Evolutionary conservation across 2,329 filamentous ascomycete species (phyloP).

Genomic region (Lanzia echinophila): DNA sequence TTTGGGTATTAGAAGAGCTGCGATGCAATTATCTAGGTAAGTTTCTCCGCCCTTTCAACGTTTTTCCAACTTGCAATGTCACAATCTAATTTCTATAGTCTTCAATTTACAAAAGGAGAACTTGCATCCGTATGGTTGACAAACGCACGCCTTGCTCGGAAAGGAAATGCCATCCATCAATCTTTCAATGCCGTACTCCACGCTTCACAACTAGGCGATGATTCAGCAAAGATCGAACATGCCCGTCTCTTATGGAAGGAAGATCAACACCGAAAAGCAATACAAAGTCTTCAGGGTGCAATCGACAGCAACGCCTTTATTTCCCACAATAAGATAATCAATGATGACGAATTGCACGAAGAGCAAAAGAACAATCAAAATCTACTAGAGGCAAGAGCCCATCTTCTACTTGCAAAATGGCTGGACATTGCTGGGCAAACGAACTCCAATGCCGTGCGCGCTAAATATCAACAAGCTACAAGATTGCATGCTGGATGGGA

Average conservation of each 20-base stretch:
- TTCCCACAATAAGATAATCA: constrained; percentile 25
- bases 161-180: constrained; percentile 74
- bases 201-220: constrained; percentile 76
- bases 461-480: constrained; percentile 79
- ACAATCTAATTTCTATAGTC: constrained; percentile 28
- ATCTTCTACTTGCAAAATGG: constrained; percentile 92
- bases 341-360: constrained; percentile 11
- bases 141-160: constrained; percentile 78
- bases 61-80: not conserved
- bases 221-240: constrained; percentile 88
- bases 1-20: constrained; percentile 75
- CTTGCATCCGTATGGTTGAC: constrained; percentile 80
- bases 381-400: constrained; percentile 66
- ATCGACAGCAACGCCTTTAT: constrained; percentile 77
- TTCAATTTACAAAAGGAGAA: constrained; percentile 61
- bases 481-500: constrained; percentile 72
- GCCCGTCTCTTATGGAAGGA: constrained; percentile 90
- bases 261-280: constrained; percentile 88
- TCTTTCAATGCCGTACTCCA: constrained; percentile 92
- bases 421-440: constrained; percentile 92
- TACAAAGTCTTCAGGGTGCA: constrained; percentile 80
- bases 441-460: constrained; percentile 69
- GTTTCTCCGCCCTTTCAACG: constrained; percentile 26
- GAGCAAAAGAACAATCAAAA: constrained; percentile 40
- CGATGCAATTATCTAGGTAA: constrained; percentile 72